Evolutionary conservation across 2,329 filamentous ascomycete genomes (phyloP), one percentile per base, ranked within the genome.

Genomic region (Samsoniella hepiali): DNA sequence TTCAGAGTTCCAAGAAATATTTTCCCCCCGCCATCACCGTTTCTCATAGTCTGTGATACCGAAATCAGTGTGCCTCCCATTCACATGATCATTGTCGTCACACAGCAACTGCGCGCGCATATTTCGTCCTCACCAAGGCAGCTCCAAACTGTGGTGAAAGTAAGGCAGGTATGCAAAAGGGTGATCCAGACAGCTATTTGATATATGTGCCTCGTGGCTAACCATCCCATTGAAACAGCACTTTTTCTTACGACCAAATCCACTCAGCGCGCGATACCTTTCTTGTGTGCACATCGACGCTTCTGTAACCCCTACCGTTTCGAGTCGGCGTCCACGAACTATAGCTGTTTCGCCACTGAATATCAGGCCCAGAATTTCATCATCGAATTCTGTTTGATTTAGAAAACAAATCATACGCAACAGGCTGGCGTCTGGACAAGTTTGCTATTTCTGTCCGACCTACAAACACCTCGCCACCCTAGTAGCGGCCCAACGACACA

Each of bases 251-350:
- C 27, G 44, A 27, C 15, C 44, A 59, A 11, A 3, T 3, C 32
- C 34, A 31, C 5, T 22, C 10, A 27, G 22, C n/a, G 13, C 56
- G 56, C 45, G 7, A 59, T 17, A 47, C 22, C 34, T 32, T 22
- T 13, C 45, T 42, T 22, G 32, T 42, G 32, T 54, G 31, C 47
- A 17, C 44, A 54, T 61, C 38, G 11, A 22, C 47, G n/a, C 49
- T 36, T 47, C 58, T 54, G 58, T 47, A 36, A 62, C 58, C 17
- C 31, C 50, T 40, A 54, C 2, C 40, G 58, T 62, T 62, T 62
- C 58, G 58, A 32, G 40, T 38, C 31, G 40, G 13, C 49, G 11
- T 17, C 22, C 49, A 55, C 58, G 58, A 62, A 62, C 58, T 32
- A 54, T 55, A 36, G 17, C 50, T 9, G 58, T 45, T 62, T 55